Percentiles rank a stretch among this genome's conserved stretches.
phyloP scores from a whole-genome alignment of 208 protist species.

The Crithidia expoeki region DNA sequence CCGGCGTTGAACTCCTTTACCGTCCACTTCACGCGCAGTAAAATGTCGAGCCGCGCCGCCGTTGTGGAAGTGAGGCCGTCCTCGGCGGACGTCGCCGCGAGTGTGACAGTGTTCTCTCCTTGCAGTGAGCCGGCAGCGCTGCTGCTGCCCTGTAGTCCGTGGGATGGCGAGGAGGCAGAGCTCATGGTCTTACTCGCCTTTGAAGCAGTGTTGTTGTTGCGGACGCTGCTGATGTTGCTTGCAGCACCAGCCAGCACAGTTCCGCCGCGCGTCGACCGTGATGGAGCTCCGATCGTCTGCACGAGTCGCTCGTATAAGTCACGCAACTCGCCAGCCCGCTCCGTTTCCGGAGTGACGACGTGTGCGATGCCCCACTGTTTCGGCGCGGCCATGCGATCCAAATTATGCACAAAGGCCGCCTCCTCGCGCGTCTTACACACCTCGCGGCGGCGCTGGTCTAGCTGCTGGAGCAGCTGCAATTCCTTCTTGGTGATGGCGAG shows the following conservation, averaged over 20 bases:
- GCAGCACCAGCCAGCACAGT: not conserved
- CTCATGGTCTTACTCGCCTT: not conserved
- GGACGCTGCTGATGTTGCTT: not conserved
- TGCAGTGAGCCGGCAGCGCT: not conserved
- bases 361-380: constrained; percentile 84
- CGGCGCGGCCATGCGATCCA: constrained; percentile 80
- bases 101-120: not conserved
- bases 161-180: not conserved
- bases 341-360: constrained; percentile 91
- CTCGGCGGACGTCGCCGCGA: not conserved
- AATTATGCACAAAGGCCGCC: constrained; percentile 58
- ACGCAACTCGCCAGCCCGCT: constrained; percentile 93
- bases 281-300: constrained; percentile 14
- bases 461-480: constrained; percentile 94
- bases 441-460: constrained; percentile 89
- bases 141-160: not conserved
- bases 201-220: not conserved
- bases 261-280: not conserved
- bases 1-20: constrained; percentile 94
- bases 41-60: constrained; percentile 92
- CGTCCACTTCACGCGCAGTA: constrained; percentile 97
- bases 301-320: constrained; percentile 90
- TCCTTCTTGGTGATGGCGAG: constrained; percentile 94
- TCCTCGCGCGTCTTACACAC: constrained; percentile 72
- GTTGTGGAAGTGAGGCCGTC: constrained; percentile 21